These are phyloP conservation scores for Santalum album DNA, from an alignment of 164 flowering plant genomes.

Conservation along the genomic window DNA sequence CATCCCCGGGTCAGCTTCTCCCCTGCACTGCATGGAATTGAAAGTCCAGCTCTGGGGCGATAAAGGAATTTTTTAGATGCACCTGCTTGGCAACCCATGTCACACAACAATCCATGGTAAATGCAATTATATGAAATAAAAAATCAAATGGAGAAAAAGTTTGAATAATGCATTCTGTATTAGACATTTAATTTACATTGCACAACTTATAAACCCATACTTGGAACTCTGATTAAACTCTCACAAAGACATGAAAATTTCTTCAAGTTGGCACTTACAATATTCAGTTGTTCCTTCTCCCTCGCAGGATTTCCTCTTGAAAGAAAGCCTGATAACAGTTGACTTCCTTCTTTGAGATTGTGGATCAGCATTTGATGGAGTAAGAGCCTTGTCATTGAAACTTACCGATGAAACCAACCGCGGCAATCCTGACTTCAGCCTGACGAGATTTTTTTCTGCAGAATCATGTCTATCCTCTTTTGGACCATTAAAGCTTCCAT, in stretches of 20 bases:
- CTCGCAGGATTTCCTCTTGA: conserved; percentile 70
- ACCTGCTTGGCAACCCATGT: conserved; percentile 37
- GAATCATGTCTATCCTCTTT: conserved; percentile 39
- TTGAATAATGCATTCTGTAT: no score
- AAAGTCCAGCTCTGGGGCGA: conserved; percentile 71
- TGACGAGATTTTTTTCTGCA: conserved; percentile 33
- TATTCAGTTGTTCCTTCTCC: conserved; percentile 49
- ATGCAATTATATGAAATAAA: no score
- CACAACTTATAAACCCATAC: no score
- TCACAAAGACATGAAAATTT: no score
- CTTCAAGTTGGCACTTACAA: conserved; percentile 29
- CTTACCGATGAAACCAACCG: conserved; percentile 48
- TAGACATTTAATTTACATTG: no score
- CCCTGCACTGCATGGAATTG: conserved; percentile 45
- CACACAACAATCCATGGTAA: no score
- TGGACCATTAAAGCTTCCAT: conserved; percentile 52
- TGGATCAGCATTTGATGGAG: conserved; percentile 19
- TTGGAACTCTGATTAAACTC: no score
- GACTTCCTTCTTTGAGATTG: conserved; percentile 48
- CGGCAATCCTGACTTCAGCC: conserved; percentile 31
- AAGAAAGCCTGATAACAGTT: conserved; percentile 67
- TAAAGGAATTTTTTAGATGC: conserved; percentile 51
- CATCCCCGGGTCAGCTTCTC: conserved; percentile 57
- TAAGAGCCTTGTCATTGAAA: conserved; percentile 73
- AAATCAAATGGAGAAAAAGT: no score